Conservation (phyloP, 2,329 filamentous ascomycete genomes). For the Lomentospora prolificans region DNA sequence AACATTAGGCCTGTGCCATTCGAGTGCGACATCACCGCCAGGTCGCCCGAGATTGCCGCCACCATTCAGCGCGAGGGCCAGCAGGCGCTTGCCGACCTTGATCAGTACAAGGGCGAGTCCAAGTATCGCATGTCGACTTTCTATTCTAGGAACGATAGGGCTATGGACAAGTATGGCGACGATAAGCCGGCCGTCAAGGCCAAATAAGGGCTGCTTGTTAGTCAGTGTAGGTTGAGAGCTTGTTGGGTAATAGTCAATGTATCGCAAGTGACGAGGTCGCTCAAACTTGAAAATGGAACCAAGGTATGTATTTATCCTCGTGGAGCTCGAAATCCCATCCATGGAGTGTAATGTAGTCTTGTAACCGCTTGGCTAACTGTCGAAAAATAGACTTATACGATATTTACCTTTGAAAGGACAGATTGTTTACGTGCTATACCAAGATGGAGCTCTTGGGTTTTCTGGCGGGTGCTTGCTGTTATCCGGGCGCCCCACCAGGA, state of each 20-base stretch:
- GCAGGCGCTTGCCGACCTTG: conserved; percentile 39
- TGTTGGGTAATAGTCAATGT: background rate
- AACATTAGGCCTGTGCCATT: conserved; percentile 50
- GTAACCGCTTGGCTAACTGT: too few species aligned
- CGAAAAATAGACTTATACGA: too few species aligned
- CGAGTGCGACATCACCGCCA: conserved; percentile 40
- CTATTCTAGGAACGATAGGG: conserved; percentile 26
- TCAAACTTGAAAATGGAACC: too few species aligned
- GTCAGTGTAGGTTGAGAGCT: too few species aligned
- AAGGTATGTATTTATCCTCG: too few species aligned
- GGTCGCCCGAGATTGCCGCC: conserved; percentile 34
- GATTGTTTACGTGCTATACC: too few species aligned
- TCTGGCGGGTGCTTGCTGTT: too few species aligned
- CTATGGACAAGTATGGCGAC: conserved; percentile 21
- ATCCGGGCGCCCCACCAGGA: background rate
- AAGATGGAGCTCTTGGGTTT: too few species aligned
- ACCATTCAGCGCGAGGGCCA: conserved; percentile 43
- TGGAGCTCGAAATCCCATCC: too few species aligned
- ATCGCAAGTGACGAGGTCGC: background rate
- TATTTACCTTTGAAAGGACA: too few species aligned
- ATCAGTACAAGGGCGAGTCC: conserved; percentile 44
- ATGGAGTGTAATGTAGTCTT: too few species aligned
- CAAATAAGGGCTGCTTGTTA: background rate
- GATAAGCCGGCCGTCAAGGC: conserved; percentile 4
- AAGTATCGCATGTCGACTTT: conserved; percentile 47